phyloP scores from a whole-genome alignment of 495 filamentous ascomycete genomes.

The Sporormia fimetaria region DNA sequence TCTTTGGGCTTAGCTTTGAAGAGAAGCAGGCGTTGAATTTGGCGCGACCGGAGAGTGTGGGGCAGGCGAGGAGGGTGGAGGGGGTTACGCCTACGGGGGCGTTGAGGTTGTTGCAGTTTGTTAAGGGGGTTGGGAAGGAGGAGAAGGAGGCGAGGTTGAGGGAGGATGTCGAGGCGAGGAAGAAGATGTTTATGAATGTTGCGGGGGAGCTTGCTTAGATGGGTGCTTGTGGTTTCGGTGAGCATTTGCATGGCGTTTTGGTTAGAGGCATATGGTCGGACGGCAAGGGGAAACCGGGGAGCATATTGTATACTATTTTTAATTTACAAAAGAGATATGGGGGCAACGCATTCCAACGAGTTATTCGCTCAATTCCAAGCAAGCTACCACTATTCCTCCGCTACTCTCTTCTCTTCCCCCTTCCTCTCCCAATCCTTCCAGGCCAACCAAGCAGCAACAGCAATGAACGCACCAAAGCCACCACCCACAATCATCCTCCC shows the following conservation, averaged over 20 bases:
- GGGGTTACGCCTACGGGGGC: slow-evolving; percentile 58
- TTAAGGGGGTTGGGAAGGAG: slow-evolving; percentile 30
- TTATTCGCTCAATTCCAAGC: no score
- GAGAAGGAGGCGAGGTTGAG: slow-evolving; percentile 10
- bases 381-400: no score
- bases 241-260: slow-evolving; percentile 5
- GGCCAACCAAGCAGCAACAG: slow-evolving; percentile 24
- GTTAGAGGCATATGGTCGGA: no score
- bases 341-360: no score
- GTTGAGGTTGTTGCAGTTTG: slow-evolving; percentile 45
- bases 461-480: slow-evolving; percentile 29
- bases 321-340: no score
- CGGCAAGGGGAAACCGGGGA: no score
- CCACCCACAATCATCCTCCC: slow-evolving; percentile 32
- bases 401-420: neutral
- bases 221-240: neutral
- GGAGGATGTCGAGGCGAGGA: slow-evolving; percentile 20
- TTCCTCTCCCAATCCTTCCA: slow-evolving; percentile 1
- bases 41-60: slow-evolving; percentile 68
- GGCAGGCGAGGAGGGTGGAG: slow-evolving; percentile 80
- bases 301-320: no score
- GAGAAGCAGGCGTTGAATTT: slow-evolving; percentile 59
- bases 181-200: slow-evolving; percentile 16
- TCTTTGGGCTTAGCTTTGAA: slow-evolving; percentile 65
- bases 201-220: neutral